Evolutionary conservation across 164 flowering plant genomes (phyloP).

Genomic region (Brasenia schreberi): DNA sequence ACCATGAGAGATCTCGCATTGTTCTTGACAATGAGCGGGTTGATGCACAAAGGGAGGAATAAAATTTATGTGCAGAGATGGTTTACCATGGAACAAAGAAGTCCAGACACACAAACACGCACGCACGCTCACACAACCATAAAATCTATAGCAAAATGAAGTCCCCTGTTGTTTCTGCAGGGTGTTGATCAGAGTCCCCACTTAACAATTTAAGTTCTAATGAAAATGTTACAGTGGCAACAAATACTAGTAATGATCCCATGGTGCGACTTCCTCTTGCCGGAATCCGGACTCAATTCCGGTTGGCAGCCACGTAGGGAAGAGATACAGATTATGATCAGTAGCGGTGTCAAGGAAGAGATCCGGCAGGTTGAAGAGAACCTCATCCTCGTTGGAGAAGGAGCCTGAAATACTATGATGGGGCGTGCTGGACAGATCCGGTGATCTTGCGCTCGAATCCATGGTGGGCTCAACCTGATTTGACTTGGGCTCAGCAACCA

Average conservation of each 20-base stretch:
- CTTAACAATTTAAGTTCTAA: neutral
- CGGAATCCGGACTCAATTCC: slow-evolving; percentile 14
- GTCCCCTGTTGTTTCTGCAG: neutral
- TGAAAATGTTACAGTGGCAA: neutral
- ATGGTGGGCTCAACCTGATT: neutral
- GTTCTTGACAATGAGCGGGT: neutral
- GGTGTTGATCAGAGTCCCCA: neutral
- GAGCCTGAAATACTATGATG: neutral
- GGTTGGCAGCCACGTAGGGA: slow-evolving; percentile 1
- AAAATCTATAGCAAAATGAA: neutral
- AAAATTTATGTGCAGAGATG: neutral
- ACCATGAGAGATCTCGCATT: too few species aligned
- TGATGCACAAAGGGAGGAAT: neutral
- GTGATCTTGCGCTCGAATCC: neutral
- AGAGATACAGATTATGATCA: neutral
- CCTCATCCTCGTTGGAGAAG: neutral
- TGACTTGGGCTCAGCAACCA: slow-evolving; percentile 4
- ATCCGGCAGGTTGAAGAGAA: slow-evolving; percentile 21
- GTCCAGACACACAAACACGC: neutral
- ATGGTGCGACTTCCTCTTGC: slow-evolving; percentile 15
- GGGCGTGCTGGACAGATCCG: neutral
- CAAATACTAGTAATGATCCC: slow-evolving; percentile 11
- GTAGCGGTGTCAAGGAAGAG: slow-evolving; percentile 4
- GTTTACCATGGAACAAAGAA: neutral
- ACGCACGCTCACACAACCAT: neutral